These are phyloP conservation scores for Candida ficus DNA, from an alignment of 805 yeast genomes.

Conservation along the genomic window DNA sequence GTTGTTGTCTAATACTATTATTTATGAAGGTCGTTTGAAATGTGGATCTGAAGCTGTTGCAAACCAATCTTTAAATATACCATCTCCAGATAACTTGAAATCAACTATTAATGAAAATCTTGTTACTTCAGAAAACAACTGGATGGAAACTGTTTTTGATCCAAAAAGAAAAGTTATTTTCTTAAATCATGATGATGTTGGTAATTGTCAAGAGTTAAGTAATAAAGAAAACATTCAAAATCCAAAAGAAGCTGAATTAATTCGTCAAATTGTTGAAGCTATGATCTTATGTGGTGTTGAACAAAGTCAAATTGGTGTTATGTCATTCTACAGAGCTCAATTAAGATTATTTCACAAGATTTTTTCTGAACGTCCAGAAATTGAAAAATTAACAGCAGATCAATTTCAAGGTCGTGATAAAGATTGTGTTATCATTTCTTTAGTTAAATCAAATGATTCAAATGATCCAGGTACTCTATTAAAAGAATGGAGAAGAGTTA, in stretches of 20 bases:
- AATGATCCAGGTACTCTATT: slow-evolving; percentile 70
- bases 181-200: slow-evolving; percentile 68
- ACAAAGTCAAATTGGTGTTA: slow-evolving; percentile 66
- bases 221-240: slow-evolving; percentile 71
- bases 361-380: slow-evolving; percentile 29
- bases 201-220: slow-evolving; percentile 45
- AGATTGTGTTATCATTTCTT: slow-evolving; percentile 81
- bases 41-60: slow-evolving; percentile 72
- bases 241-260: slow-evolving; percentile 62
- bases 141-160: slow-evolving; percentile 57
- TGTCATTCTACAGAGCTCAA: slow-evolving; percentile 87
- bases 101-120: slow-evolving; percentile 4
- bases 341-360: slow-evolving; percentile 39
- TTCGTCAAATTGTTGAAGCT: slow-evolving; percentile 55
- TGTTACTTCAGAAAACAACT: slow-evolving; percentile 23
- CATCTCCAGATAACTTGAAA: slow-evolving; percentile 24
- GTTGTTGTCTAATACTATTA: slow-evolving; percentile 71
- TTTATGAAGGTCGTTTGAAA: slow-evolving; percentile 68
- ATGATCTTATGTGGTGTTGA: slow-evolving; percentile 56
- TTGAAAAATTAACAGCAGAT: slow-evolving; percentile 91
- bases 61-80: slow-evolving; percentile 47
- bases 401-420: slow-evolving; percentile 96
- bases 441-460: slow-evolving; percentile 75
- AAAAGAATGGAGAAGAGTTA: slow-evolving; percentile 85
- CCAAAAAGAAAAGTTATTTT: slow-evolving; percentile 63